These are phyloP conservation scores for Zymoseptoria ardabiliae DNA, from an alignment of 2,329 filamentous ascomycete species.

Conservation along the genomic window DNA sequence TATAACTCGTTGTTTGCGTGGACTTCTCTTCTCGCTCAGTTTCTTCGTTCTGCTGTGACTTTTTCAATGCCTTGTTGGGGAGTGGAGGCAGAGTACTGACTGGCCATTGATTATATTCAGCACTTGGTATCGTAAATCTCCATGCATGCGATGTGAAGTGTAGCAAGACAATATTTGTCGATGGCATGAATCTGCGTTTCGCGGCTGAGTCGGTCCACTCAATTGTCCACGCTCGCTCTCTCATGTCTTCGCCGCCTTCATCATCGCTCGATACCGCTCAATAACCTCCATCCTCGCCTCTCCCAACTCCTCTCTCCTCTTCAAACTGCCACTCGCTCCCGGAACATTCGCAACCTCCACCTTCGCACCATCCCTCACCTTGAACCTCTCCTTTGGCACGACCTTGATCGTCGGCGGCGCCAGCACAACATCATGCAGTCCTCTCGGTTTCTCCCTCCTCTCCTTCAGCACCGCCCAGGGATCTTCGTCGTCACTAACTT, in stretches of 20 bases:
- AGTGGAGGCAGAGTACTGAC: background rate
- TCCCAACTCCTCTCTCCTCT: constrained; percentile 65
- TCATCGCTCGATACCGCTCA: constrained; percentile 64
- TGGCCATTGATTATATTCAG: background rate
- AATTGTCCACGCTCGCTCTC: background rate
- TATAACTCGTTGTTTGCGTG: background rate
- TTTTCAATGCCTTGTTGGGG: no score
- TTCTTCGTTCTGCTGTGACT: background rate
- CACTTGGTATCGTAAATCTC: background rate
- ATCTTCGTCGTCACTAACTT: constrained; percentile 53
- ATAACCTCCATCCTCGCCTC: constrained; percentile 63
- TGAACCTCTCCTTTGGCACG: constrained; percentile 55
- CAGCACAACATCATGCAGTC: constrained; percentile 54
- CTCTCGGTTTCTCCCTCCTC: constrained; percentile 50
- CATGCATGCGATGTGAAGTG: background rate
- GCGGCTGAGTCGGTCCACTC: background rate
- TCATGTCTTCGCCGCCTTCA: constrained; percentile 47
- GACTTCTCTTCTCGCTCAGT: background rate
- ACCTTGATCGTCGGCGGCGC: constrained; percentile 69
- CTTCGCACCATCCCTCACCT: constrained; percentile 56
- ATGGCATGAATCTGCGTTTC: background rate
- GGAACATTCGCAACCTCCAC: constrained; percentile 64
- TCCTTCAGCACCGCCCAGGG: constrained; percentile 70
- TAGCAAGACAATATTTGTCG: background rate
- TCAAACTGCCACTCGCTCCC: constrained; percentile 61